These are phyloP conservation scores for Curvularia lunata DNA, from an alignment of 2,329 filamentous ascomycete species.

Conservation along the genomic window DNA sequence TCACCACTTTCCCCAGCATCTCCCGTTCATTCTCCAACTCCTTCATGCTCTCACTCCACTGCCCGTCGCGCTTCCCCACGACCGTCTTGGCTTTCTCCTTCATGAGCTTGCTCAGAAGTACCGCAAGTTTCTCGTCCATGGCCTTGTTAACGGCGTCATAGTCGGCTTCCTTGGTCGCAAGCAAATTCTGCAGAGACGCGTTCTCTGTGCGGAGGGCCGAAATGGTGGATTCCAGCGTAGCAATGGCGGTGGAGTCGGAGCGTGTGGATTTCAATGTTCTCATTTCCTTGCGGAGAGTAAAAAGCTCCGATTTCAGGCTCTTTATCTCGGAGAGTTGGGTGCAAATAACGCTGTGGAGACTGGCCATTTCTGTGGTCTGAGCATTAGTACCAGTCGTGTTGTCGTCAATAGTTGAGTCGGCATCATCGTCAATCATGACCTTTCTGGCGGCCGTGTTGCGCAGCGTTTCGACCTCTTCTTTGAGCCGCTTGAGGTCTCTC, in stretches of 20 bases:
- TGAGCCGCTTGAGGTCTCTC: conserved; percentile 36
- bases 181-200: conserved; percentile 26
- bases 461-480: conserved; percentile 30
- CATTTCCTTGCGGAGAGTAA: conserved; percentile 25
- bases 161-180: conserved; percentile 31
- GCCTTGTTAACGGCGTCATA: conserved; percentile 40
- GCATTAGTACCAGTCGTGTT: conserved; percentile 14
- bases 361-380: conserved; percentile 37
- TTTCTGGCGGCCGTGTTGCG: conserved; percentile 22
- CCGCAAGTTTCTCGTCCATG: conserved; percentile 44
- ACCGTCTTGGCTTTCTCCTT: conserved; percentile 42
- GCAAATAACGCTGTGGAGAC: conserved; percentile 35
- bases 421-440: conserved; percentile 17
- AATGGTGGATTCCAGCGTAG: conserved; percentile 17
- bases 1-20: conserved; percentile 39
- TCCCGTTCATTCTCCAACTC: conserved; percentile 36
- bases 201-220: conserved; percentile 24
- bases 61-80: conserved; percentile 41
- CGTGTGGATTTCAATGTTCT: conserved; percentile 27
- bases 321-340: conserved; percentile 37
- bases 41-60: conserved; percentile 41
- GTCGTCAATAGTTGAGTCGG: conserved; percentile 14
- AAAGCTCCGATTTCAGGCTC: conserved; percentile 28
- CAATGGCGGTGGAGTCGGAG: conserved; percentile 7
- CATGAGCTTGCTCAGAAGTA: conserved; percentile 35